Conservation (phyloP, 169 alveolate genomes). For the Plasmodium relictum region DNA sequence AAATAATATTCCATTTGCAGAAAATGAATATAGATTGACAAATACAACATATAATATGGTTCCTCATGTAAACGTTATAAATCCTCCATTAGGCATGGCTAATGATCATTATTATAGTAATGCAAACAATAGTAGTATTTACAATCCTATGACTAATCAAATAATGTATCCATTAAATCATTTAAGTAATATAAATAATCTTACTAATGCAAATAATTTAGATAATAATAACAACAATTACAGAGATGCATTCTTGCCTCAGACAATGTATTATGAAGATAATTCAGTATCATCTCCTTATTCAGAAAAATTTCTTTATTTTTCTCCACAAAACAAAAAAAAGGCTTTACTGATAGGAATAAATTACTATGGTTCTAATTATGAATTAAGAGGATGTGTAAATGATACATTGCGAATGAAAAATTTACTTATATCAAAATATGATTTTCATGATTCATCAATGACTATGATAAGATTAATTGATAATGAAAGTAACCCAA, state of each 20-base stretch:
- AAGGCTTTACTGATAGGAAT: slow-evolving; percentile 84
- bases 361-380: slow-evolving; percentile 80
- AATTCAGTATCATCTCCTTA: slow-evolving; percentile 16
- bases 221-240: not conserved
- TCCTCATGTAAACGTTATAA: not conserved
- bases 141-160: not conserved
- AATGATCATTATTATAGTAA: not conserved
- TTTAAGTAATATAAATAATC: not conserved
- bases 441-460: slow-evolving; percentile 55
- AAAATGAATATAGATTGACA: not conserved
- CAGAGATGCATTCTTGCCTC: not conserved
- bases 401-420: slow-evolving; percentile 81
- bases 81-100: not conserved
- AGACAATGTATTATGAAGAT: not conserved
- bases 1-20: not conserved
- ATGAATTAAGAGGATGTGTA: slow-evolving; percentile 83
- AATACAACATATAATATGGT: not conserved
- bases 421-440: slow-evolving; percentile 72
- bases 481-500: slow-evolving; percentile 35
- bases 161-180: not conserved
- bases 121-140: not conserved
- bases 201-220: not conserved
- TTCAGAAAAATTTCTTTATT: slow-evolving; percentile 27
- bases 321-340: slow-evolving; percentile 36
- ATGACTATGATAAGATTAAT: slow-evolving; percentile 41